Conservation (phyloP, 441 rosid genomes). For the Biscutella laevigata region DNA sequence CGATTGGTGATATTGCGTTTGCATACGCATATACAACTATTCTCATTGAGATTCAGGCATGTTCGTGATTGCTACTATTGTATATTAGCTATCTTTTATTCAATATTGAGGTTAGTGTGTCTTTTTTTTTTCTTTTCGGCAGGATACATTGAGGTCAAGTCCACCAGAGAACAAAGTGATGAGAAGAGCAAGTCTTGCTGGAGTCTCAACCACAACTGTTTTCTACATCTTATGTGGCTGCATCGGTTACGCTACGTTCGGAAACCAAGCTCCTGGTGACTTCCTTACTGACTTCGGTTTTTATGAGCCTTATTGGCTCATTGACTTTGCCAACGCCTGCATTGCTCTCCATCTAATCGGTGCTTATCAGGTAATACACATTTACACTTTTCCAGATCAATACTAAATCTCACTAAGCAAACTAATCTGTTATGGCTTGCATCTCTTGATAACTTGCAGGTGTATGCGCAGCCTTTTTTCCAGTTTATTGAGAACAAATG, state of each 20-base stretch:
- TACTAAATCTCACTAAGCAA: too few species aligned
- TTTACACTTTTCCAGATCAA: too few species aligned
- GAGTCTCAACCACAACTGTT: conserved; percentile 36
- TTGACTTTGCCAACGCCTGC: conserved; percentile 48
- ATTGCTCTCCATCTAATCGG: conserved; percentile 46
- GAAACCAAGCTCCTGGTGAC: conserved; percentile 47
- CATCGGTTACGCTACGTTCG: conserved; percentile 55
- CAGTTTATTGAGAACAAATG: conserved; percentile 40
- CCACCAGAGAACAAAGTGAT: conserved; percentile 51
- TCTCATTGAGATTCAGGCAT: conserved; percentile 62
- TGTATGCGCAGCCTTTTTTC: conserved; percentile 46
- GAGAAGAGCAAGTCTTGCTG: conserved; percentile 43
- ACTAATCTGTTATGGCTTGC: too few species aligned
- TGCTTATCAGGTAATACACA: conserved; percentile 56
- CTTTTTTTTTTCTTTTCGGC: too few species aligned
- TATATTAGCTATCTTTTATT: too few species aligned
- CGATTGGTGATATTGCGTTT: conserved; percentile 58
- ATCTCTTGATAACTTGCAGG: too few species aligned
- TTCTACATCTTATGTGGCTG: conserved; percentile 49
- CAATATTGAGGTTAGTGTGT: too few species aligned
- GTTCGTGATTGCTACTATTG: background rate
- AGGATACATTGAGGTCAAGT: too few species aligned
- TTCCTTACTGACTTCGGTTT: conserved; percentile 58
- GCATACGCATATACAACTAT: conserved; percentile 44
- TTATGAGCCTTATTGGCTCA: conserved; percentile 54